phyloP scores from a whole-genome alignment of 73 alveolate genomes.

The Paramecium pentaurelia region DNA sequence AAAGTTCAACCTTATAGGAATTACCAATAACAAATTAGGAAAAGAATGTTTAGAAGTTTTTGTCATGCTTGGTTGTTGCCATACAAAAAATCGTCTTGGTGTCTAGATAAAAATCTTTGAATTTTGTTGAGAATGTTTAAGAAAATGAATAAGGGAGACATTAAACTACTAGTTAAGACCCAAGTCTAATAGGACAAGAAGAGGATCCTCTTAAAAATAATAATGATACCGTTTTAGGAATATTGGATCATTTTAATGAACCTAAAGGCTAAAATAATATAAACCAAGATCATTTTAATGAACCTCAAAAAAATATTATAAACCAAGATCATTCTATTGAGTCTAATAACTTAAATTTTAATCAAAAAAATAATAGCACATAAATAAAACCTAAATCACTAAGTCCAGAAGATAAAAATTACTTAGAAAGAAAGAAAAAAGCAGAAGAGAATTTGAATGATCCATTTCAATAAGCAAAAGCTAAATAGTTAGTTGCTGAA shows the following conservation, averaged over 20 bases:
- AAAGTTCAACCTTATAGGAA: neutral
- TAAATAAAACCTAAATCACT: neutral
- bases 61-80: neutral
- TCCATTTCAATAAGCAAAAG: neutral
- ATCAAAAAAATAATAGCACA: neutral
- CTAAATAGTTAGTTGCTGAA: neutral
- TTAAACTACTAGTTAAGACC: neutral
- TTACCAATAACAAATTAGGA: neutral
- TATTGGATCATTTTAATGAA: neutral
- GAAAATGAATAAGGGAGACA: neutral
- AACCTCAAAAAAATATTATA: no score
- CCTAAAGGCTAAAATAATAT: neutral
- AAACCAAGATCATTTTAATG: no score
- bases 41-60: neutral
- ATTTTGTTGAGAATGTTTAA: neutral
- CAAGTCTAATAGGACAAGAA: neutral
- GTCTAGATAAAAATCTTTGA: neutral
- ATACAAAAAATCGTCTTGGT: neutral
- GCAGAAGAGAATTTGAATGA: neutral
- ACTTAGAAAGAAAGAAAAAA: neutral
- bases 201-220: neutral
- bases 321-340: no score
- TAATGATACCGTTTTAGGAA: constrained; percentile 4
- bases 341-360: neutral
- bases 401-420: neutral